These are phyloP conservation scores for Fusarium acutatum DNA, from an alignment of 2,329 filamentous ascomycete species.

Conservation along the genomic window DNA sequence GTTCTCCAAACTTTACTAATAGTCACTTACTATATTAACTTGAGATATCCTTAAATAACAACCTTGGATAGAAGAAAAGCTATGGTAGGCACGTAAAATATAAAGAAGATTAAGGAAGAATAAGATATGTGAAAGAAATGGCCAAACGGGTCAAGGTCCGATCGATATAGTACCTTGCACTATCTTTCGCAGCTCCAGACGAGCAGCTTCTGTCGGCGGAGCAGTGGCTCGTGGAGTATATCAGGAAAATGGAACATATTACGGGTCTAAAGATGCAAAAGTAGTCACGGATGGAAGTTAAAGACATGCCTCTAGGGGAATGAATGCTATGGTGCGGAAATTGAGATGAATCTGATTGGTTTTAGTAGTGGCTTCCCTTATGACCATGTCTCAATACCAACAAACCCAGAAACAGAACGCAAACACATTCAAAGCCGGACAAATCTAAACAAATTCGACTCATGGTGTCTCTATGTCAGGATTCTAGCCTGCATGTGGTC, in stretches of 20 bases:
- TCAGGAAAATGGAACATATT: background rate
- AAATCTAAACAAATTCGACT: background rate
- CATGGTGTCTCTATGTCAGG: background rate
- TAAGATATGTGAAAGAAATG: background rate
- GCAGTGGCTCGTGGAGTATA: background rate
- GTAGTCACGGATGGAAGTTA: accelerated
- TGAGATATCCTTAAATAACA: accelerated
- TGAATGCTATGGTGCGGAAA: too few species aligned
- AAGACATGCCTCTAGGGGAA: background rate
- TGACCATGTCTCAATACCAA: background rate
- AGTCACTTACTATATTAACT: background rate
- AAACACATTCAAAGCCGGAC: too few species aligned
- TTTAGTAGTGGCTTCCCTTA: background rate
- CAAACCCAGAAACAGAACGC: too few species aligned
- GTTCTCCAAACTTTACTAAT: accelerated
- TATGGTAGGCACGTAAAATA: accelerated
- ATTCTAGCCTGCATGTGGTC: background rate
- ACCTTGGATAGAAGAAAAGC: accelerated
- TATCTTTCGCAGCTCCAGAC: background rate
- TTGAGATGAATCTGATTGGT: background rate
- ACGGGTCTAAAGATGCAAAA: background rate
- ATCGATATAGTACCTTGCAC: background rate
- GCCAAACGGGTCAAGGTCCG: accelerated
- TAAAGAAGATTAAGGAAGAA: accelerated
- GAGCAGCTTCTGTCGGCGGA: background rate